Base-by-base conservation (phyloP, 257 asterid species). In the Pogostemon cablin region DNA sequence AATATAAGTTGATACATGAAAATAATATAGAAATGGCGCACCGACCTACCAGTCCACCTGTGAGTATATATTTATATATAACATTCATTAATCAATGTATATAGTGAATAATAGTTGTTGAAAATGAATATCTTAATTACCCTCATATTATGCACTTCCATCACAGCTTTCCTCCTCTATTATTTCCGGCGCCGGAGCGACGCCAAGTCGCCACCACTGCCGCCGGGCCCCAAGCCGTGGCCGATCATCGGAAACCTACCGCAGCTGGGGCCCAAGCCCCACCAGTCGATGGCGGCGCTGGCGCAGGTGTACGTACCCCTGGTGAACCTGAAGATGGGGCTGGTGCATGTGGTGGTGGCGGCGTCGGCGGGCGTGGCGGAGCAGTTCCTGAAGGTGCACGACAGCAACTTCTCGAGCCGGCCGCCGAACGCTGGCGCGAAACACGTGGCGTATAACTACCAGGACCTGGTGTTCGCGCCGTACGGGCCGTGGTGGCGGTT, bases 161-260 rank as follows among this genome's bases (percentile, higher is more conserved):
- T 72, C 5, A 25, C 76, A 3, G 75, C 75, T 0, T 46, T 69
- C 34, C 50, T 82, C 2, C 7, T 78, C 1, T 80, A 73, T 69
- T 15, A 73, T 68, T 12, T 9, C 68, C 4, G 74, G 49, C 58
- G 77, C 39, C 58, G 11, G 3, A 56, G 20, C 9, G 80, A 41
- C 61, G 76, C 59, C 0, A 38, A 25, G 11, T 71, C 80, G 2
- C 35, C 42, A 11, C 71, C 39, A 0, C 74, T 88, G 0, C 98
- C 97, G 0, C 98, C 97, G 2, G 97, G 98, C 8, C 98, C 98
- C 9, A 72, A 77, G 65, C 95, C 97, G 43, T 93, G 98, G 98
- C 98, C 96, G 11, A 37, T 90, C 3, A 6, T 93, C 3, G 98
- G 98, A 2, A 93, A 93, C 84, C 83, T 90, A 0, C 88, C 85